Evolutionary conservation across 2,329 filamentous ascomycete genomes (phyloP).

Genomic region (Penicillium sp.): DNA sequence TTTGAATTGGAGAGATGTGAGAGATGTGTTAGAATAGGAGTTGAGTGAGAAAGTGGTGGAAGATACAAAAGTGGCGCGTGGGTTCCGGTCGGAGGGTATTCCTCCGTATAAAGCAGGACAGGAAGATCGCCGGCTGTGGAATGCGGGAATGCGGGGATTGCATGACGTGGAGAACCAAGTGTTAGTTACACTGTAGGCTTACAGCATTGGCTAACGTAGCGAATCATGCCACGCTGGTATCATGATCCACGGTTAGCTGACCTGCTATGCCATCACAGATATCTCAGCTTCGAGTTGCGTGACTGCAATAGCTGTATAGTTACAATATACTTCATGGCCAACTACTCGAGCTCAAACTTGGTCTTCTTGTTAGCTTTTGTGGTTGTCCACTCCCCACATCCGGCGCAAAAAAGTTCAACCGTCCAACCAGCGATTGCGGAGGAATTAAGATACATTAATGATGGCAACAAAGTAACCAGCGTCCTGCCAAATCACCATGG

Average conservation of each 20-base stretch:
- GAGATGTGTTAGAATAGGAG: neutral
- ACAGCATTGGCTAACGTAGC: neutral
- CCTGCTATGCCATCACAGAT: neutral
- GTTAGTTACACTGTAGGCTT: no score
- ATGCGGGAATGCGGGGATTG: conserved; percentile 31
- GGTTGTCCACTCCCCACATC: neutral
- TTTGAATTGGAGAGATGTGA: neutral
- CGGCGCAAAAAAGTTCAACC: conserved; percentile 3
- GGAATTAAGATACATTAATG: neutral
- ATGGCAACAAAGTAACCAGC: neutral
- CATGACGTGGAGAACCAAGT: conserved; percentile 28
- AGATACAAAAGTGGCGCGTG: conserved; percentile 16
- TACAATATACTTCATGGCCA: no score
- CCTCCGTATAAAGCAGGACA: conserved; percentile 14
- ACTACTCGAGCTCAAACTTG: neutral
- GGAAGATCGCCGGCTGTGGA: conserved; percentile 18
- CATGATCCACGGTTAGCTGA: conserved; percentile 2
- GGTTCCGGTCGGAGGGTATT: conserved; percentile 9
- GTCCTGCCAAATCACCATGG: neutral
- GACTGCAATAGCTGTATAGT: neutral
- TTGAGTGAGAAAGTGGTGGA: neutral
- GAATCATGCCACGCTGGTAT: neutral
- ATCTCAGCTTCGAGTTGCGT: neutral
- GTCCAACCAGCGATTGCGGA: conserved; percentile 6
- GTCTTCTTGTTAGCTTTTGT: neutral